Base-by-base conservation (phyloP, 2,329 filamentous ascomycete genomes). In the Penicillium concentricum region DNA sequence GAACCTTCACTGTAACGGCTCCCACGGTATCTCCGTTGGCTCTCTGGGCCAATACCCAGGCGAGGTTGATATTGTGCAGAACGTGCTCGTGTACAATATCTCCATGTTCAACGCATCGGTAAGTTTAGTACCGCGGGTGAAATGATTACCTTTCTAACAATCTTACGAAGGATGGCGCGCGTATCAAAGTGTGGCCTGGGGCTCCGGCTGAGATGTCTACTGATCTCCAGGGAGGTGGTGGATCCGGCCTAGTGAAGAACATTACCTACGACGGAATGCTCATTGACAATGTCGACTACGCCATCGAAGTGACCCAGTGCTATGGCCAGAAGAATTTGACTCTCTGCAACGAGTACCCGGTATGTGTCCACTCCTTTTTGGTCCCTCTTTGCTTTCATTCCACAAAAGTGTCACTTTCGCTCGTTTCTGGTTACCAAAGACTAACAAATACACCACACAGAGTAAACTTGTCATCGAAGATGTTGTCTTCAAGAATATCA, bases 111-210 rank as follows among this genome's bases (percentile, higher is more conserved):
- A 87, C 63, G 82, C 83, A 26, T 72, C 69, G 20, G 70, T 72
- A 56, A 30, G 68, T 54, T 10, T 5, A 28, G 8, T 57, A 5
- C 56, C 64, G 66, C 74, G 42, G 67, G 71, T 62, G 73, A 74
- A 58, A 62, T 73, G 58, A 66, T 57, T 52, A 70, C 74, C 73
- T 32, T n/a, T 69, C 73, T 64, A 75, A 78, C 56, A 69, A 67
- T 2, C 0, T 8, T 26, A 22, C 18, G 3, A 76, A 82, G 51
- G 84, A 89, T 61, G 87, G 85, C 30, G 87, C 87, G 0, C 84
- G 87, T 57, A 89, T 91, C 75, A 90, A 90, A 72, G 87, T 89
- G 54, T 90, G 87, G 87, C 86, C 87, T 0, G 85, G 85, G 34
- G 66, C 80, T 18, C 65, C 78, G 4, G 79, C 82, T 2, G 79